A percentile compares a stretch with the other conserved stretches of the same genome.
phyloP scores from a whole-genome alignment of 495 filamentous ascomycete species.

The Evernia prunastri region DNA sequence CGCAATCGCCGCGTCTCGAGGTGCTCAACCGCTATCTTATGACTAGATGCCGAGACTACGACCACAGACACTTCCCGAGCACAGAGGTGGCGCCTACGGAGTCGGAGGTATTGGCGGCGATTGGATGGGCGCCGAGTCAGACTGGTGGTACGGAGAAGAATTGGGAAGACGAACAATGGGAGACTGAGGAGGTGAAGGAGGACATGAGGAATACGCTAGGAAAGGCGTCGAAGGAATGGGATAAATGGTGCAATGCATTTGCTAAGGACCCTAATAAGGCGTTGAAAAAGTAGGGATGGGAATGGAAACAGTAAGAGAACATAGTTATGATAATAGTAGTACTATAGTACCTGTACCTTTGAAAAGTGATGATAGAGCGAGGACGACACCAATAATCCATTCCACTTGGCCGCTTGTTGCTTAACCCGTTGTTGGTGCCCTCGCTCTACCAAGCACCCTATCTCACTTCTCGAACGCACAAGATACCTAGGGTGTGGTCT shows the following conservation, averaged over 20 bases:
- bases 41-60: constrained; percentile 26
- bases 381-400: no score
- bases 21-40: constrained; percentile 31
- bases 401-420: no score
- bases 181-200: constrained; percentile 34
- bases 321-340: no score
- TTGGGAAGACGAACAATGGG: constrained; percentile 38
- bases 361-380: no score
- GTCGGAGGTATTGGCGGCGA: constrained; percentile 32
- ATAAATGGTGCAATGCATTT: constrained; percentile 33
- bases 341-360: no score
- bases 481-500: no score
- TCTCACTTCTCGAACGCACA: no score
- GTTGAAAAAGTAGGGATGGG: constrained; percentile 27
- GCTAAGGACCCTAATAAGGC: constrained; percentile 35
- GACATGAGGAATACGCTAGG: constrained; percentile 31
- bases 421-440: no score
- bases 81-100: constrained; percentile 29
- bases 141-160: constrained; percentile 27
- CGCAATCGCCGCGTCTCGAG: constrained; percentile 29
- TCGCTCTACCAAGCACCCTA: no score
- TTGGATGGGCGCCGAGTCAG: constrained; percentile 35
- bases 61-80: constrained; percentile 26
- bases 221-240: constrained; percentile 37
- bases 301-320: background rate